These are phyloP conservation scores for Ceriops tagal DNA, from an alignment of 345 rosid genomes.

Conservation along the genomic window DNA sequence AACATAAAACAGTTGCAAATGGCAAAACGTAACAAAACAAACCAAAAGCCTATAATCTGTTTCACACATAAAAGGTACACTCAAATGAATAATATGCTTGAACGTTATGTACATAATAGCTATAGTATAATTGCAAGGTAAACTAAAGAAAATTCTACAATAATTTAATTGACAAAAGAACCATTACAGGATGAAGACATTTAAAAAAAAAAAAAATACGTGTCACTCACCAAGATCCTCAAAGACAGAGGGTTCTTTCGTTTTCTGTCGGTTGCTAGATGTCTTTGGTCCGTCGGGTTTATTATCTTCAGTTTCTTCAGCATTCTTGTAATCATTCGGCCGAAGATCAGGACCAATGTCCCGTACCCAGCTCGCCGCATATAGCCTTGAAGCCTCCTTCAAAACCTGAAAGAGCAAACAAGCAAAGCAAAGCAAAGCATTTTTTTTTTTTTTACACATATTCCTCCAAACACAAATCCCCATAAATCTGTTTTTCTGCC, in stretches of 20 bases:
- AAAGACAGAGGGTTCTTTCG: constrained; percentile 60
- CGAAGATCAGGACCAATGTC: constrained; percentile 95
- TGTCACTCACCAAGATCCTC: constrained; percentile 76
- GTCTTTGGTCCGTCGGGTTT: constrained; percentile 20
- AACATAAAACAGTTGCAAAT: no score
- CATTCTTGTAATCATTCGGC: constrained; percentile 73
- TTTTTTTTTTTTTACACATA: background rate
- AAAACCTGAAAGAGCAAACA: constrained; percentile 44
- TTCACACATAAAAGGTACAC: no score
- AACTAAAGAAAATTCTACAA: no score
- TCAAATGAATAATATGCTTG: no score
- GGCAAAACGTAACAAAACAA: no score
- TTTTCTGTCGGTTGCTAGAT: constrained; percentile 33
- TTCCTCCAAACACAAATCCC: background rate
- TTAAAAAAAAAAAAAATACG: no score
- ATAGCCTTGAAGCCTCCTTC: constrained; percentile 90
- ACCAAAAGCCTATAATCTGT: no score
- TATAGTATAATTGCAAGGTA: no score
- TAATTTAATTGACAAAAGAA: no score
- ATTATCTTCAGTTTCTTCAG: constrained; percentile 42
- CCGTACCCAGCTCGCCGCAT: constrained; percentile 88
- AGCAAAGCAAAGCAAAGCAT: background rate
- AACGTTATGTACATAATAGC: no score
- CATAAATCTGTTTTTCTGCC: no score
- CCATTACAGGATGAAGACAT: no score